A percentile compares a stretch with the other conserved stretches of the same genome.
Evolutionary conservation across 352 stramenopile genomes (phyloP).

Genomic region (Phytophthora pini): DNA sequence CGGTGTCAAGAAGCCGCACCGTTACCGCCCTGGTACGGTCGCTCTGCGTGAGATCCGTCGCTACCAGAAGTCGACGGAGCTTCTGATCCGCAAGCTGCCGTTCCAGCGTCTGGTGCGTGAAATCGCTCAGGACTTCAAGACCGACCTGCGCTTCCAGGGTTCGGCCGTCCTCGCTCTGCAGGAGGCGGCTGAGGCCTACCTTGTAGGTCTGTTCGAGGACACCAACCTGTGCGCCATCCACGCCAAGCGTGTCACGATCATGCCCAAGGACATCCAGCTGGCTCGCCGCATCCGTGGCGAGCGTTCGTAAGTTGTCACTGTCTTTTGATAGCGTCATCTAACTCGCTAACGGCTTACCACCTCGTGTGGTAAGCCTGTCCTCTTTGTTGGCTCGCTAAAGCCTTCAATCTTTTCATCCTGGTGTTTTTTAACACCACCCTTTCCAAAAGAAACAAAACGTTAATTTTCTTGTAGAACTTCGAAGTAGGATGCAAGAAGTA

Average conservation of each 20-base stretch:
- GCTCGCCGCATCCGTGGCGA: conserved; percentile 92
- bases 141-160: conserved; percentile 90
- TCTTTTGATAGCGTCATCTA: conserved; percentile 21
- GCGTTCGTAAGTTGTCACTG: conserved; percentile 64
- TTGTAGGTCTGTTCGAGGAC: conserved; percentile 89
- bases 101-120: conserved; percentile 97
- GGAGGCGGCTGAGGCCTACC: conserved; percentile 89
- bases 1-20: conserved; percentile 94
- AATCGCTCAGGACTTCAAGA: conserved; percentile 90
- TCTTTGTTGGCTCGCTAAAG: conserved; percentile 18
- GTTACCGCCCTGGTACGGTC: conserved; percentile 86
- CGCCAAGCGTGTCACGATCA: conserved; percentile 94
- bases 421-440: conserved; percentile 90
- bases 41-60: conserved; percentile 97
- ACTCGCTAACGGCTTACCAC: conserved; percentile 13
- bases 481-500: too few species aligned
- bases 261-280: conserved; percentile 96
- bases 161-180: conserved; percentile 87
- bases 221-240: conserved; percentile 95
- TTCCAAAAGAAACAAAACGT: conserved; percentile 42
- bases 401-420: conserved; percentile 45
- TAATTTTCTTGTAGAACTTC: too few species aligned
- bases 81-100: conserved; percentile 96
- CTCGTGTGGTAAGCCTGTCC: neutral
- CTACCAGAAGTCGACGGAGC: conserved; percentile 97